Percentiles rank a stretch among this genome's conserved stretches.
Evolutionary conservation across 805 yeast genomes (phyloP).

Genomic region (Komagataella phaffii): DNA sequence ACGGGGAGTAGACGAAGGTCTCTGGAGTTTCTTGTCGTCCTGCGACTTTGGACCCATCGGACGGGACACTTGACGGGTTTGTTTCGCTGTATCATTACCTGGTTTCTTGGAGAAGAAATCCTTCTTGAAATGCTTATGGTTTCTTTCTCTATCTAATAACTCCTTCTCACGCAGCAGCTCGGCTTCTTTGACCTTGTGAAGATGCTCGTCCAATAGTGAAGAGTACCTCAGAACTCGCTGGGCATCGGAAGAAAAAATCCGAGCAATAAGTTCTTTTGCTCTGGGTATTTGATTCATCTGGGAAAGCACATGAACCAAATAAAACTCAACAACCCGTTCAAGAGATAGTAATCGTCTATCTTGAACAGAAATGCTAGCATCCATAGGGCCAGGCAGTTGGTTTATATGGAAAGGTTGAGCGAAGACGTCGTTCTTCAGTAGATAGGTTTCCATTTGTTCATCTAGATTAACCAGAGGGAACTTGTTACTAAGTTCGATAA

Average conservation of each 20-base stretch:
- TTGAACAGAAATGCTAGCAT: background rate
- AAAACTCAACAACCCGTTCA: conserved; percentile 12
- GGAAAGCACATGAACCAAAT: conserved; percentile 12
- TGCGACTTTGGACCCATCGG: background rate
- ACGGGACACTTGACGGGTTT: background rate
- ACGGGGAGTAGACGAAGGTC: background rate
- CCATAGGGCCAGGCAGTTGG: background rate
- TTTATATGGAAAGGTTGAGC: background rate
- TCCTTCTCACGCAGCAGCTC: background rate
- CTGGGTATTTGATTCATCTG: conserved; percentile 7
- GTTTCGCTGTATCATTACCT: background rate
- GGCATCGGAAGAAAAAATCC: conserved; percentile 8
- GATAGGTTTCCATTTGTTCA: conserved; percentile 12
- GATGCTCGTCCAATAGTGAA: background rate
- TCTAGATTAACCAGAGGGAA: conserved; percentile 8
- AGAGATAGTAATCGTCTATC: conserved; percentile 2
- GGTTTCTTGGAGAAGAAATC: background rate
- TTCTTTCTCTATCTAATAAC: background rate
- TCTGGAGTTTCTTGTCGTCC: background rate
- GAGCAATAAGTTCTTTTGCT: conserved; percentile 9
- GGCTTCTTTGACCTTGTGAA: background rate
- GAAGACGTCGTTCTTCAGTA: conserved; percentile 7
- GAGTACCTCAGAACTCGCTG: background rate
- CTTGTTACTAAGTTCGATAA: conserved; percentile 16
- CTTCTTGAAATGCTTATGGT: background rate